Base-by-base conservation (phyloP, 495 filamentous ascomycete species). In the Daldinia grandis region DNA sequence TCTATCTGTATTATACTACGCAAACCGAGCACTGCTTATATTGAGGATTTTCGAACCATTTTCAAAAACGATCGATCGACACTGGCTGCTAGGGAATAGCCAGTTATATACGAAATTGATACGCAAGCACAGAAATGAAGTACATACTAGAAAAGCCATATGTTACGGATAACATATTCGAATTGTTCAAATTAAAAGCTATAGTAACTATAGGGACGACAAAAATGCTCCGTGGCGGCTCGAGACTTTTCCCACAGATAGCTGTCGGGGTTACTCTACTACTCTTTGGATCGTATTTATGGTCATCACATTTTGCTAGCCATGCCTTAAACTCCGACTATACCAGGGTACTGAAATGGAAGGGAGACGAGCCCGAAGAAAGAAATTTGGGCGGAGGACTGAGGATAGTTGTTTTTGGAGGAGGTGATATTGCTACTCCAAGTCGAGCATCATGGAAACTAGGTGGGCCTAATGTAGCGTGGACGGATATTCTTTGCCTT, bases 391-490 rank as follows among this genome's bases (percentile, higher is more conserved):
- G 28, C 5, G 69, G 65, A 9, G 68, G 71, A 3, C 55, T 77
- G 58, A 76, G 78, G 56, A 63, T 78, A 31, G 69, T 79, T 5
- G 78, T 77, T 14, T 78, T 77, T 68, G 76, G 76, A 5, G 76
- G 69, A 17, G 73, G 74, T n/a, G 76, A 77, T 61, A 54, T 78
- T 27, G 75, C 76, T 24, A 76, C 71, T 4, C 71, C 73, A 10
- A 62, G 61, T 59, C 58, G 64, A 37, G 44, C 37, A 17, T 64
- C 55, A 9, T 61, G 68, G 56, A 17, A 51, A 50, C 25, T 67
- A 4, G 62, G 49, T 14, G 62, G 44, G 4, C 60, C 67, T 10
- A 60, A 42, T 51, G 15, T 58, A 21, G 62, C 67, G 6, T 78
- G 76, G 76, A 78, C 74, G 0, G 69, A 77, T 33, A 38, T 72